A percentile compares a stretch with the other conserved stretches of the same genome.
Evolutionary conservation across 495 filamentous ascomycete species (phyloP).

Genomic region (Aspergillus ellipticus): DNA sequence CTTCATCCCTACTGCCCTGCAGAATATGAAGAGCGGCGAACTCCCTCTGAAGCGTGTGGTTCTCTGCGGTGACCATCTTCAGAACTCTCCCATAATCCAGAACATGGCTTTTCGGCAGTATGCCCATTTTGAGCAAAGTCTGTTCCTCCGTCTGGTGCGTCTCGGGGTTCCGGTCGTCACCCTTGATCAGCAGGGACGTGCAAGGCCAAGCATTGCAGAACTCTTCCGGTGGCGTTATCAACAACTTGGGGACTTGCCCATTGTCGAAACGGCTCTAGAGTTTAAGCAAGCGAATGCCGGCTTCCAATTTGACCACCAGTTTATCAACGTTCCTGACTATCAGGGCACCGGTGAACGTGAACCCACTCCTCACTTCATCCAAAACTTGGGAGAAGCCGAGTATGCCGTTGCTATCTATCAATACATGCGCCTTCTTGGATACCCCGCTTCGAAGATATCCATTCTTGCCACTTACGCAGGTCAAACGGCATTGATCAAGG

Average conservation of each 20-base stretch:
- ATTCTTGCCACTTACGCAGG: slow-evolving; percentile 94
- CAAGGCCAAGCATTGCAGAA: slow-evolving; percentile 77
- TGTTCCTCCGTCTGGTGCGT: slow-evolving; percentile 87
- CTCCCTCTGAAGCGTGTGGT: slow-evolving; percentile 81
- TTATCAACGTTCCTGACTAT: slow-evolving; percentile 94
- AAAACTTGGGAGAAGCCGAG: slow-evolving; percentile 96
- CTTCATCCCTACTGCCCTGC: slow-evolving; percentile 88
- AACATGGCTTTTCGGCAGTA: slow-evolving; percentile 95
- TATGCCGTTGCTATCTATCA: slow-evolving; percentile 93
- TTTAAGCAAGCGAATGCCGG: slow-evolving; percentile 86
- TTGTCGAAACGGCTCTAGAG: slow-evolving; percentile 61
- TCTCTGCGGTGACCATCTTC: slow-evolving; percentile 90
- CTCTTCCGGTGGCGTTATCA: slow-evolving; percentile 95
- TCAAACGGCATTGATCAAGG: slow-evolving; percentile 85
- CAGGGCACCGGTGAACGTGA: slow-evolving; percentile 86
- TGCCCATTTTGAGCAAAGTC: slow-evolving; percentile 89
- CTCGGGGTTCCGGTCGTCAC: slow-evolving; percentile 85
- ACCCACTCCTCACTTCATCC: slow-evolving; percentile 93
- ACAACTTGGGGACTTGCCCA: slow-evolving; percentile 72
- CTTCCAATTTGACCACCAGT: slow-evolving; percentile 91
- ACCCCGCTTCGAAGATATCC: slow-evolving; percentile 85
- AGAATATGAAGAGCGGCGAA: slow-evolving; percentile 69
- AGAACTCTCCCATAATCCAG: slow-evolving; percentile 95
- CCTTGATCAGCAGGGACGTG: slow-evolving; percentile 89
- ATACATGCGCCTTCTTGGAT: slow-evolving; percentile 96